These are phyloP conservation scores for Carex arenaria DNA, from an alignment of 202 grass and related monocot genomes.

Conservation along the genomic window DNA sequence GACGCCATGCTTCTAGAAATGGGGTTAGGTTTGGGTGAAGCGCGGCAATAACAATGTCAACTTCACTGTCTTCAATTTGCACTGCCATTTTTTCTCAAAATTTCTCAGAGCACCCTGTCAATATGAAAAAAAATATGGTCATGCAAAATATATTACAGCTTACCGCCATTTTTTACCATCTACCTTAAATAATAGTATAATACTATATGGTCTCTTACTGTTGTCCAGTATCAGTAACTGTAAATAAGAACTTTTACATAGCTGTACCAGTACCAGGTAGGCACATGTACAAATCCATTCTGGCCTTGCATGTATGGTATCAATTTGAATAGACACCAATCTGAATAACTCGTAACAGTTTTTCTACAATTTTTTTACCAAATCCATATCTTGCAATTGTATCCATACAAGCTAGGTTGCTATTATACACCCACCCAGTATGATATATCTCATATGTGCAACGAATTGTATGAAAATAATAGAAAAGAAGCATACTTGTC, in stretches of 20 bases:
- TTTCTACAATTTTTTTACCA: not conserved
- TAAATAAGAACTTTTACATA: not conserved
- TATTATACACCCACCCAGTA: not conserved
- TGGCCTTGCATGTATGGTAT: not conserved
- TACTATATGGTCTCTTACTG: not conserved
- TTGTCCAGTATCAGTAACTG: not conserved
- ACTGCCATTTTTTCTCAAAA: slow-evolving; percentile 81
- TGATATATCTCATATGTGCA: not conserved
- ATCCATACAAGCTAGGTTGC: not conserved
- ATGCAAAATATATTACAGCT: not conserved
- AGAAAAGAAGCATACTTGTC: slow-evolving; percentile 40
- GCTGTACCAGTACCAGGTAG: not conserved
- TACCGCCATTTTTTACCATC: not conserved
- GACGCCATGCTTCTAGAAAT: slow-evolving; percentile 83
- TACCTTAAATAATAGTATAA: not conserved
- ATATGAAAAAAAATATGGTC: not conserved
- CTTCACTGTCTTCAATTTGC: slow-evolving; percentile 63
- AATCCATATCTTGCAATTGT: not conserved
- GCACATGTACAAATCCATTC: not conserved
- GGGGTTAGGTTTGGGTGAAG: slow-evolving; percentile 62
- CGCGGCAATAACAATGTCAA: slow-evolving; percentile 93
- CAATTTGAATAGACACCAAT: not conserved
- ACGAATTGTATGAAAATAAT: not conserved
- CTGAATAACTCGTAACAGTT: not conserved
- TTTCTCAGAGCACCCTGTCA: slow-evolving; percentile 81